Evolutionary conservation across 2,329 filamentous ascomycete species (phyloP), one percentile per base, ranked within the genome.

Genomic region (Rhytidhysteron rufulum): DNA sequence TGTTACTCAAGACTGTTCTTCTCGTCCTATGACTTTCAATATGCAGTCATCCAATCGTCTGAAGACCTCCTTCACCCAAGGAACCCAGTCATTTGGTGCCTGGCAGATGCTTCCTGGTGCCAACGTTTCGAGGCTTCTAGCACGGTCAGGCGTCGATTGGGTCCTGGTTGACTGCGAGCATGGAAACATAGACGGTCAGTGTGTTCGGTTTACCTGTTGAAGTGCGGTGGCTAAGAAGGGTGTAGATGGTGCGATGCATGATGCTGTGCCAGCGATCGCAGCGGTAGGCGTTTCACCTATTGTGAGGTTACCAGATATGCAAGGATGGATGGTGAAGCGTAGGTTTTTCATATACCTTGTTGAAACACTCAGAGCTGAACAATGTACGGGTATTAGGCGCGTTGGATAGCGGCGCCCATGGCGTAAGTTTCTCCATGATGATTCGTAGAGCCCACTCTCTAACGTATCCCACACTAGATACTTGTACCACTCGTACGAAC

Each of bases 281-380:
- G 61, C 63, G 17, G 67, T 65, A 38, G 67, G 67, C 10, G 65
- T 70, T 18, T 67, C 61, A 25, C 69, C 70, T 4, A 47, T 72
- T 9, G 69, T 73, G 17, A 60, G 67, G 37, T 72, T 81, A 31
- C 69, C 75, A 11, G 75, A 74, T 19, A 78, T 77, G 41, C 75
- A 81, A 60, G 68, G 72, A 34, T 80, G 76, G 77, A 78, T 80
- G 76, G 75, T 81, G 42, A 81, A 82, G 56, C 66, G 78, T 70
- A 57, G 42, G 63, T 53, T 40, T 13, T 13, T 21, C 31, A 7
- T 17, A 30, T 22, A 31, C 39, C 18, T n/a, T 15, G 19, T 15
- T 9, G 9, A 7, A 21, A 5, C 16, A 21, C n/a, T 11, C 4
- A 9, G 22, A 22, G 15, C 22, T 17, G 19, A n/a, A 4, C 30